Base-by-base conservation (phyloP, 352 stramenopile genomes). In the Hyaloperonospora arabidopsidis region DNA sequence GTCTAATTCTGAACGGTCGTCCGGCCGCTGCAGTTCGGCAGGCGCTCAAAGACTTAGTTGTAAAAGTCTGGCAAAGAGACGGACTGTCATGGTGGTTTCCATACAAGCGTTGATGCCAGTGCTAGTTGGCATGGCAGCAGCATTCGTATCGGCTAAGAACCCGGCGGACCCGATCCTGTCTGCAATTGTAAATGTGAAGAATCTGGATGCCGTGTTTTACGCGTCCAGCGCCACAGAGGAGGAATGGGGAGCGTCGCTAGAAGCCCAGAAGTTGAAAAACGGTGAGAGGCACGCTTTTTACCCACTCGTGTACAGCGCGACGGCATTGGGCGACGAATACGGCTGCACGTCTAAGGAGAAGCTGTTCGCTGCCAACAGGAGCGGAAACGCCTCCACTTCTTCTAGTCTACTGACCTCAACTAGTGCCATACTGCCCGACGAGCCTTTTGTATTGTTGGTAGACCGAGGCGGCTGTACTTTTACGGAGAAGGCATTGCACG, bases 381-480 rank as follows among this genome's bases (percentile, higher is more conserved):
- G 21, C 21, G 19, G 34, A 14, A 70, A 59, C 36, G 35, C 29
- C 11, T 59, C 54, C 1, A 2, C 21, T 29, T 41, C 46, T 39
- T 52, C 54, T 13, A 62, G 52, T 38, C 8, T 53, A 13, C 57
- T 49, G 14, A 32, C 46, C 18, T 52, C 54, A 25, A 40, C 7
- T 35, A 56, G 40, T 14, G 32, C 35, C 2, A n/a, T 35, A 15
- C 25, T 62, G 10, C 54, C 72, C 12, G 65, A 58, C 41, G 35
- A 65, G 18, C 63, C 73, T 2, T 89, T 89, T 51, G 70, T 86
- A 43, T 54, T 93, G 45, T 48, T 93, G 15, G 76, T 93, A 21
- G 70, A 89, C 54, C 79, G 85, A 47, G 83, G 83, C 0, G 45
- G 49, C 34, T 93, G 85, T 68, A 73, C 79, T 6, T 95, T 88